Base-by-base conservation (phyloP, 306 rosid species). In the Quercus glauca region DNA sequence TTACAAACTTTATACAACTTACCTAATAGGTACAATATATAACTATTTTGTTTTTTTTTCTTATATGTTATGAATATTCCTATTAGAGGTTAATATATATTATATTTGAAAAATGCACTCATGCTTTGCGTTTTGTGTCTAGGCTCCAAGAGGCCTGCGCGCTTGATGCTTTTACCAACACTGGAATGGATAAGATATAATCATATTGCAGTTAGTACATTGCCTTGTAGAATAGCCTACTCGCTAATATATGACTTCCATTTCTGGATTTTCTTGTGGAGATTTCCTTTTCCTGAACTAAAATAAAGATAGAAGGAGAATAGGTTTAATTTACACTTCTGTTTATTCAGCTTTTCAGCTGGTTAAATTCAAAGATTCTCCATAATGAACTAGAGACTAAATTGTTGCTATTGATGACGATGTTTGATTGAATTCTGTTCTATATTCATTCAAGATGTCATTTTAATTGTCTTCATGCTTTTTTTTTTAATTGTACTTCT, bases 191-290 rank as follows among this genome's bases (percentile, higher is more conserved):
- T 12, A 26, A 37, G 15, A 11, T 23, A 11, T 23, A 4, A 31
- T 67, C 2, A 55, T 59, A 25, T 51, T 51, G 73, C 60, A 83
- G 10, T 59, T 35, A 37, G 19, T 26, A 35, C 65, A 52, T 56
- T 59, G 14, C 56, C 61, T 69, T 31, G 37, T 26, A 60, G 61
- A 53, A 69, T 69, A 49, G 75, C 71, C 28, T 21, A 0, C 14
- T 20, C 26, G 7, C 23, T 21, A 58, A 21, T 12, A 69, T 37
- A 29, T 19, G 4, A 51, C 76, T 76, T 63, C 55, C 29, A 76
- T 73, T 75, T 56, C 79, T 69, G 15, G 45, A 37, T 75, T 75
- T 15, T 61, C 51, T 25, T 74, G 33, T 71, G 67, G 61, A 63
- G 55, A 71, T 73, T 60, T 49, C 21, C 23, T 26, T 58, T 55